These are phyloP conservation scores for Phylloporus arenicola DNA, from an alignment of 768 basidiomycete species.

Conservation along the genomic window DNA sequence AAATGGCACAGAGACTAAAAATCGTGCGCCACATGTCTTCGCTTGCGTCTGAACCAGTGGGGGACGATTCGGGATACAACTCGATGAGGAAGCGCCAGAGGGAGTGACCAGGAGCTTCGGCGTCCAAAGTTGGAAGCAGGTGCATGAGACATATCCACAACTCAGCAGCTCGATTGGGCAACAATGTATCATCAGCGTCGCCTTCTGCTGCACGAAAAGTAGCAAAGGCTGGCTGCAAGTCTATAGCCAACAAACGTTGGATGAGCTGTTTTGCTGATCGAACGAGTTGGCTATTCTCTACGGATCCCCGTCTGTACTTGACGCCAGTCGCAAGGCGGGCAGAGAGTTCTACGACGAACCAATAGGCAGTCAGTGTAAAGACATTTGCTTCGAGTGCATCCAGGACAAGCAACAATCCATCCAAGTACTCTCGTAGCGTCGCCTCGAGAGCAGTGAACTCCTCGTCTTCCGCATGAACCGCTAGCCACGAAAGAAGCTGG, in stretches of 20 bases:
- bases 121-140: constrained; percentile 33
- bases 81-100: constrained; percentile 45
- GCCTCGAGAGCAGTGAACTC: constrained; percentile 28
- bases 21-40: constrained; percentile 72
- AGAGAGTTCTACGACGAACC: constrained; percentile 61
- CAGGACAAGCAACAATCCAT: constrained; percentile 35
- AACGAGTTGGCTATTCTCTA: constrained; percentile 17
- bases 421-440: constrained; percentile 34
- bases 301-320: constrained; percentile 27
- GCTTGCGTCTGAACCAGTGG: constrained; percentile 40
- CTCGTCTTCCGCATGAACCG: constrained; percentile 31
- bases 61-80: constrained; percentile 26
- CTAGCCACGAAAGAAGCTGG: constrained; percentile 45
- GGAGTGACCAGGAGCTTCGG: constrained; percentile 24
- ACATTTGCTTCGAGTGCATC: constrained; percentile 31
- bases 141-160: constrained; percentile 74
- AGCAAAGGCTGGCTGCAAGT: constrained; percentile 35
- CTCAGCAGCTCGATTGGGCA: constrained; percentile 48
- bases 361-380: constrained; percentile 44
- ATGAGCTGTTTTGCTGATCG: constrained; percentile 39
- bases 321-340: constrained; percentile 32
- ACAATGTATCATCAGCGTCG: constrained; percentile 30
- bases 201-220: constrained; percentile 16
- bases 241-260: constrained; percentile 47
- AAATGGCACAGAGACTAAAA: constrained; percentile 65